These are phyloP conservation scores for Podila epicladia DNA, from an alignment of 192 early-diverging fungal species.

Conservation along the genomic window DNA sequence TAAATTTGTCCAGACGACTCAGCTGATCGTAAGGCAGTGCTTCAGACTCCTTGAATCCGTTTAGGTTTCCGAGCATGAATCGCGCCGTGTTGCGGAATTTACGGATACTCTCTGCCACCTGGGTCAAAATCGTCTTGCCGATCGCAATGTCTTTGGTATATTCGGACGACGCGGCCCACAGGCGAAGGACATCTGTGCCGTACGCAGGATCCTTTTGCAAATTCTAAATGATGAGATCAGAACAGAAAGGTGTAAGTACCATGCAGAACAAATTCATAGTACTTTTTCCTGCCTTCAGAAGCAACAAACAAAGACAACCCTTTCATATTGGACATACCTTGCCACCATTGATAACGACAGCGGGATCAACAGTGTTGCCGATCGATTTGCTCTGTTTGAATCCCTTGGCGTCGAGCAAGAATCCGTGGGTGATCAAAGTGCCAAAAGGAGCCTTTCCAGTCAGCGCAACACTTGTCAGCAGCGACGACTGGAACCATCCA, in stretches of 20 bases:
- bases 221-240: slow-evolving; percentile 47
- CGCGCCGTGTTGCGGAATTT: slow-evolving; percentile 80
- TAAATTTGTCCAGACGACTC: slow-evolving; percentile 62
- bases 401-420: slow-evolving; percentile 80
- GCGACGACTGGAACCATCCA: slow-evolving; percentile 88
- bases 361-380: slow-evolving; percentile 80
- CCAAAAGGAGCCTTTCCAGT: slow-evolving; percentile 75
- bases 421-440: slow-evolving; percentile 83
- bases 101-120: slow-evolving; percentile 72
- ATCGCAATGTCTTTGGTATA: slow-evolving; percentile 80
- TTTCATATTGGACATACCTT: slow-evolving; percentile 28
- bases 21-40: slow-evolving; percentile 63
- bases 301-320: no score
- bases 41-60: slow-evolving; percentile 59
- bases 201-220: slow-evolving; percentile 74
- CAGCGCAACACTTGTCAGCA: slow-evolving; percentile 76
- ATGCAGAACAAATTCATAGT: no score
- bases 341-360: slow-evolving; percentile 72
- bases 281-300: no score
- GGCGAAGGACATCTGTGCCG: slow-evolving; percentile 77
- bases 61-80: slow-evolving; percentile 82
- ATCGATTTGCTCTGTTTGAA: slow-evolving; percentile 88
- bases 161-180: slow-evolving; percentile 80
- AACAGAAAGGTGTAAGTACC: neutral
- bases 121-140: slow-evolving; percentile 68